Evolutionary conservation across 148 eudicot species (phyloP).

Genomic region (Talinum fruticosum): DNA sequence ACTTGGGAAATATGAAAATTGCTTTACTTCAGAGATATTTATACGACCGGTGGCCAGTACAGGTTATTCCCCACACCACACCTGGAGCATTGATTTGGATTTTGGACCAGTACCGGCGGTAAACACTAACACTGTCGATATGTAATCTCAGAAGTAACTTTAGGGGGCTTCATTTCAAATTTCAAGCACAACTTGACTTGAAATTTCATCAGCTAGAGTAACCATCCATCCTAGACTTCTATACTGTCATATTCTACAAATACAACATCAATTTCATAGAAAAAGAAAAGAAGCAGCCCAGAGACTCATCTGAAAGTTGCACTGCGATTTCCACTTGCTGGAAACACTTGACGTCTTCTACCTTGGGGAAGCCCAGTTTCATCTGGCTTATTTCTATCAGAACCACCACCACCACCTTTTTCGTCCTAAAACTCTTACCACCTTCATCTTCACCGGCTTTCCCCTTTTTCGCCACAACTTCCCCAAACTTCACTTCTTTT

Average conservation of each 20-base stretch:
- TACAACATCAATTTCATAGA: neutral
- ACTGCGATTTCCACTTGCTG: slow-evolving; percentile 86
- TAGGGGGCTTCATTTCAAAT: neutral
- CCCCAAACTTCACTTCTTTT: slow-evolving; percentile 51
- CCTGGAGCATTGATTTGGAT: neutral
- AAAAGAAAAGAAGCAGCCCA: slow-evolving; percentile 1
- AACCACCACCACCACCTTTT: slow-evolving; percentile 28
- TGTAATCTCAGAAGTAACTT: neutral
- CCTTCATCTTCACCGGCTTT: slow-evolving; percentile 24
- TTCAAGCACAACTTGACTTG: neutral
- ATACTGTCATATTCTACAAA: neutral
- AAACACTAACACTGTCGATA: neutral
- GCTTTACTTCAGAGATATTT: neutral
- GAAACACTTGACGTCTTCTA: slow-evolving; percentile 89
- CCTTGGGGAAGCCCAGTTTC: slow-evolving; percentile 57
- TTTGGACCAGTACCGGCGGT: too few species aligned
- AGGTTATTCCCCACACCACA: neutral
- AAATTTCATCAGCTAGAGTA: neutral
- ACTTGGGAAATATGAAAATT: neutral
- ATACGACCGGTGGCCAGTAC: neutral
- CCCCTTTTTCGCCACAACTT: slow-evolving; percentile 10
- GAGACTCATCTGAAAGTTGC: slow-evolving; percentile 62
- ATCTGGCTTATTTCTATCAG: slow-evolving; percentile 28
- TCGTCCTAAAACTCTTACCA: slow-evolving; percentile 24
- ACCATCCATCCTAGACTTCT: neutral